These are phyloP conservation scores for Pezizomycotina sp. DNA, from an alignment of 2,329 filamentous ascomycete species.

Conservation along the genomic window DNA sequence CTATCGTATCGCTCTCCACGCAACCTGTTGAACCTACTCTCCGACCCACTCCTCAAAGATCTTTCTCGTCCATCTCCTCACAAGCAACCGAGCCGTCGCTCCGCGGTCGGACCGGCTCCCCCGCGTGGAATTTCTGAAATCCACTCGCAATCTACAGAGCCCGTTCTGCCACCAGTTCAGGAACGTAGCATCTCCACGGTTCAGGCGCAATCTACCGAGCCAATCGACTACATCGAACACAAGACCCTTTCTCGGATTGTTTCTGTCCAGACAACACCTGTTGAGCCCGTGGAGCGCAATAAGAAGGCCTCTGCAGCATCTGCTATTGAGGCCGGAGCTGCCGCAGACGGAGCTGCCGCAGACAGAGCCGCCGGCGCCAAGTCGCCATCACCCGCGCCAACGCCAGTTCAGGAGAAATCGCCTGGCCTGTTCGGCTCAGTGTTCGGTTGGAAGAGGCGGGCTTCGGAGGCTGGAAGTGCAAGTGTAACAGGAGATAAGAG, in stretches of 20 bases:
- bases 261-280: conserved; percentile 25
- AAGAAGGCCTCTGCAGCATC: too few relatives aligned
- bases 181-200: conserved; percentile 33
- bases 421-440: conserved; percentile 32
- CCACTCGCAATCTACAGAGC: too few relatives aligned
- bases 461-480: conserved; percentile 8
- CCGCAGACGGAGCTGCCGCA: conserved; percentile 17
- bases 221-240: too few relatives aligned
- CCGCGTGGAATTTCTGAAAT: too few relatives aligned
- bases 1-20: conserved; percentile 5
- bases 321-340: conserved; percentile 9
- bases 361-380: conserved; percentile 21
- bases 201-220: conserved; percentile 33
- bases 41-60: too few relatives aligned
- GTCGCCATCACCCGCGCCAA: conserved; percentile 18
- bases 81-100: too few relatives aligned
- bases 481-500: too few relatives aligned
- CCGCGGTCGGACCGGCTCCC: too few relatives aligned
- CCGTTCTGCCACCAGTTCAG: too few relatives aligned
- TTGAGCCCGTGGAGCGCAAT: conserved; percentile 13
- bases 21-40: too few relatives aligned
- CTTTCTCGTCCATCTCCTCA: too few relatives aligned
- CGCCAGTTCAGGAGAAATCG: conserved; percentile 21
- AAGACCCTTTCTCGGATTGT: conserved; percentile 7
- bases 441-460: conserved; percentile 33